Evolutionary conservation across 2,329 filamentous ascomycete genomes (phyloP).

Genomic region (Sporothrix globosa): DNA sequence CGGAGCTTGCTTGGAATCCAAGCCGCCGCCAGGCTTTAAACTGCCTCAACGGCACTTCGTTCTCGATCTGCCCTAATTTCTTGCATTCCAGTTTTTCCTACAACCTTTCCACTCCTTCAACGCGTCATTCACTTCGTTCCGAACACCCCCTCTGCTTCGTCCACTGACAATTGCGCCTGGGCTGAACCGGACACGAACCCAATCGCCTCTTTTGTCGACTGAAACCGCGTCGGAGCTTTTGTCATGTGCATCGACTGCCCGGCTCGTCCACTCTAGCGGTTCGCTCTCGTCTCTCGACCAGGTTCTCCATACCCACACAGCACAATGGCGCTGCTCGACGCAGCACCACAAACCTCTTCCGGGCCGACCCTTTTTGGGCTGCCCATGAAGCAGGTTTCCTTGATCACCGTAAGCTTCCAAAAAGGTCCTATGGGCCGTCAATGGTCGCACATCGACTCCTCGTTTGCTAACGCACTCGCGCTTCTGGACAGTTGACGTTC

Average conservation of each 20-base stretch:
- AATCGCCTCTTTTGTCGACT: not conserved
- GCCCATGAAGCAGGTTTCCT: conserved; percentile 69
- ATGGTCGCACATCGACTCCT: not conserved
- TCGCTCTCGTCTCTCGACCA: not conserved
- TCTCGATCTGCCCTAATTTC: not conserved
- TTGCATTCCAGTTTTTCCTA: not conserved
- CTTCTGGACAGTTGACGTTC: conserved; percentile 66
- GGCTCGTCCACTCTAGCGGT: not conserved
- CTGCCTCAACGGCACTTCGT: not conserved
- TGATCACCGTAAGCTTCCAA: conserved; percentile 59
- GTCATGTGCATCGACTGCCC: not conserved
- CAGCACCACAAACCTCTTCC: conserved; percentile 44
- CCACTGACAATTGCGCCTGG: not conserved
- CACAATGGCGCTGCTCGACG: conserved; percentile 50
- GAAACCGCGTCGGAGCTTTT: not conserved
- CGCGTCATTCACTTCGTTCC: not conserved
- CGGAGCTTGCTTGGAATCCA: conserved; percentile 11
- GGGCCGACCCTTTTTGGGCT: conserved; percentile 59
- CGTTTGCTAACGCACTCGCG: conserved; percentile 9
- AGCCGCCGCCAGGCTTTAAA: not conserved
- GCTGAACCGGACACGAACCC: not conserved
- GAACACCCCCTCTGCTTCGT: not conserved
- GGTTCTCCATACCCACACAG: not conserved
- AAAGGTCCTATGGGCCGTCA: not conserved
- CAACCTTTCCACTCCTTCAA: not conserved